Percentiles rank a stretch among this genome's conserved stretches.
Conservation (phyloP, 2,329 filamentous ascomycete species). For the Apiospora malaysiana region DNA sequence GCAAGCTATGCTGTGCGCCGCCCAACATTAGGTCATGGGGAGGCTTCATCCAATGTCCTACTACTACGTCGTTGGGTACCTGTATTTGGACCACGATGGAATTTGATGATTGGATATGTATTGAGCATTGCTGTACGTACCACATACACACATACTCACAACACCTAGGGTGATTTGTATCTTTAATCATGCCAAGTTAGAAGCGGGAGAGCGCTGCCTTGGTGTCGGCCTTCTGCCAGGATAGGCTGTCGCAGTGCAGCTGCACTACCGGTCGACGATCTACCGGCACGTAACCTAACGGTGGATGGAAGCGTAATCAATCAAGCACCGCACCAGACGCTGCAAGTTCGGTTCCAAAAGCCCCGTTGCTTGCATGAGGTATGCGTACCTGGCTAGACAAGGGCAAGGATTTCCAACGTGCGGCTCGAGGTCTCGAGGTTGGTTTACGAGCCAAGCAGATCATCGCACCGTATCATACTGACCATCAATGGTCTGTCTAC, state of each 20-base stretch:
- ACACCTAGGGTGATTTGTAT: too few species aligned
- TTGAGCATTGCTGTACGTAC: too few species aligned
- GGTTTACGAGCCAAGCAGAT: not conserved
- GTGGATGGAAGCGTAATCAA: not conserved
- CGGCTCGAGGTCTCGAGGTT: not conserved
- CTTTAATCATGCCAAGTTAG: too few species aligned
- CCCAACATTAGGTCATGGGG: not conserved
- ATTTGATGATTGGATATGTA: not conserved
- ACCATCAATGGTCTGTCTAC: too few species aligned
- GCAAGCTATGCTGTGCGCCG: not conserved
- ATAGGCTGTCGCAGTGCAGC: not conserved
- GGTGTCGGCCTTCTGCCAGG: not conserved
- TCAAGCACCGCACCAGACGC: not conserved
- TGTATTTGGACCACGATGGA: not conserved
- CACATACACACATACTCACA: too few species aligned
- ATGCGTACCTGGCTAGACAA: constrained; percentile 13
- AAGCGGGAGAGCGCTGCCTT: not conserved
- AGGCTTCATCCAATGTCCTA: not conserved
- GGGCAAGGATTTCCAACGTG: not conserved
- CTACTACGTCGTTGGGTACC: not conserved
- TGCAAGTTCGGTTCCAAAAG: not conserved
- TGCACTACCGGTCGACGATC: not conserved
- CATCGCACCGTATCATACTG: not conserved
- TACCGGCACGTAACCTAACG: constrained; percentile 14
- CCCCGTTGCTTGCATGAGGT: not conserved